Conservation (phyloP, 1,139 yeast genomes). For the Candida mesenterica region DNA sequence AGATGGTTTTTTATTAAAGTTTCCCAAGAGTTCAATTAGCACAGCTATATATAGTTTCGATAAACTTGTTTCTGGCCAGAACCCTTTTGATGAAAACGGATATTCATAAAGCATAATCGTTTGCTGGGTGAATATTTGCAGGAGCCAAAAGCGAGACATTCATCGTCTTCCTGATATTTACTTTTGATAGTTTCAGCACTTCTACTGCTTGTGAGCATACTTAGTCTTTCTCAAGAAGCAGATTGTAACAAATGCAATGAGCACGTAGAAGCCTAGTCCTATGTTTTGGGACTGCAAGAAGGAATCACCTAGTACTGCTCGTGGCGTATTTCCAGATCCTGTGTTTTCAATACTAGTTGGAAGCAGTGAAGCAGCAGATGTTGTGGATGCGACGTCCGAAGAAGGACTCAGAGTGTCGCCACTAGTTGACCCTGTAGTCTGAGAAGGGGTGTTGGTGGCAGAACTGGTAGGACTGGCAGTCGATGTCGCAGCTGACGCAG, state of each 20-base stretch:
- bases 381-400: slow-evolving; percentile 1
- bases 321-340: slow-evolving; percentile 3
- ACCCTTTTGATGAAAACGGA: too few relatives aligned
- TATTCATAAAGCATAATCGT: too few relatives aligned
- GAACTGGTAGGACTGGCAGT: slow-evolving; percentile 6
- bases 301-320: not conserved
- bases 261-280: slow-evolving; percentile 17
- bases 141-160: too few relatives aligned
- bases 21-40: too few relatives aligned
- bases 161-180: too few relatives aligned
- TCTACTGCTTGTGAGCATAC: not conserved
- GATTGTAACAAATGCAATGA: slow-evolving; percentile 17
- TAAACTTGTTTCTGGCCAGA: too few relatives aligned
- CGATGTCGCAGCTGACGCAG: slow-evolving; percentile 11
- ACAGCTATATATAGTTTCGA: too few relatives aligned
- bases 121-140: too few relatives aligned
- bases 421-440: slow-evolving; percentile 1
- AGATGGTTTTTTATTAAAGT: too few relatives aligned
- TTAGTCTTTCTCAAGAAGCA: slow-evolving; percentile 14
- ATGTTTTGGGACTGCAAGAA: slow-evolving; percentile 12
- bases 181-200: too few relatives aligned
- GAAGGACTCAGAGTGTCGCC: slow-evolving; percentile 2
- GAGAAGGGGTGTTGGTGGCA: slow-evolving; percentile 3
- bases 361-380: slow-evolving; percentile 7
- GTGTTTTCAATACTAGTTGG: slow-evolving; percentile 14